Evolutionary conservation across 768 basidiomycete species (phyloP), one percentile per base, ranked within the genome.

Genomic region (Mycena haematopus): DNA sequence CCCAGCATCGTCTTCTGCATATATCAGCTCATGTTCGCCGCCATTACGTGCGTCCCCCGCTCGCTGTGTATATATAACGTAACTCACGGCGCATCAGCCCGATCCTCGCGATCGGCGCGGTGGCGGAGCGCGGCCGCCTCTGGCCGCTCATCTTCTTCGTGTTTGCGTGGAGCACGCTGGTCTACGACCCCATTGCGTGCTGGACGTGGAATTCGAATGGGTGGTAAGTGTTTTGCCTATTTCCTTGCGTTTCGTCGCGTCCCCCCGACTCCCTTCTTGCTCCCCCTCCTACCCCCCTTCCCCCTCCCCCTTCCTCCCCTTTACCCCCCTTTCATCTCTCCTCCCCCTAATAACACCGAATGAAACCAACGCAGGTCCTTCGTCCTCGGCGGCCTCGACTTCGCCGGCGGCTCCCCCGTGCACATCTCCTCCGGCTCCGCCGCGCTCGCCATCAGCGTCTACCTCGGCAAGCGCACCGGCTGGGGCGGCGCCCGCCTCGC

Each of bases 141-240:
- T 90, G 94, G 1, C 96, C 96, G 1, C 77, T 92, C 40, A 84
- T 96, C 65, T 85, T 95, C 58, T 98, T 98, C 77, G 85, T 95
- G 67, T 98, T 98, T 71, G 71, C 86, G 53, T 99, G 96, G 96
- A 81, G 86, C 13, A 92, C 92, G 5, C 70, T 95, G 60, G 93
- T 95, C 17, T 98, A 98, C 76, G 91, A 96, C 71, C 95, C 95
- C 2, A 88, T 99, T 59, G 96, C 94, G 0, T 94, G 92, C 77
- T 97, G 96, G 95, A 92, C 95, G 6, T 99, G 96, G 96, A 95
- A 94, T 70, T 65, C 83, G 36, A 85, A 90, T 33, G 86, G 86
- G 40, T 87, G 85, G 63, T 60, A 6, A 1, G 62, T 63, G 14
- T 33, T 33, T 11, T 33, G 11, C 6, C 31, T 33, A n/a, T n/a